Evolutionary conservation across 78 protist genomes (phyloP).

Genomic region (Protostelium mycophagum): DNA sequence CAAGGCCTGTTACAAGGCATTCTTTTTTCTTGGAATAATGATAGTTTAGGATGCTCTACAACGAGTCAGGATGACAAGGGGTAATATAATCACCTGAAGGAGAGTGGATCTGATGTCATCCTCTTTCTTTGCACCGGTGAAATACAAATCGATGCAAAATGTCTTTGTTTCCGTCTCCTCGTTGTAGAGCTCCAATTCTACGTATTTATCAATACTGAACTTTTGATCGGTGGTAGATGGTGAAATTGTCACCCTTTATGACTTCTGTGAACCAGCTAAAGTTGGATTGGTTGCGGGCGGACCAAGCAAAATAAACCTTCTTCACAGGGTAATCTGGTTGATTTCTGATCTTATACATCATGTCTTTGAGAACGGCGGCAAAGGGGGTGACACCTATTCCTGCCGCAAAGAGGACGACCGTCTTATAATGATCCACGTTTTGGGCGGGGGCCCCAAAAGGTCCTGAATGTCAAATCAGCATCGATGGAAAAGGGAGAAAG

Average conservation of each 20-base stretch:
- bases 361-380: slow-evolving; percentile 72
- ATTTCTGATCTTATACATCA: slow-evolving; percentile 22
- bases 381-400: slow-evolving; percentile 94
- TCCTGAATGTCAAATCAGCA: slow-evolving; percentile 27
- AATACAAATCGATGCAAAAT: background rate
- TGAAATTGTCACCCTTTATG: background rate
- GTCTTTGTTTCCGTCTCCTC: background rate
- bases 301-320: slow-evolving; percentile 17
- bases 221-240: too few species aligned
- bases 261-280: background rate
- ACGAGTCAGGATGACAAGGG: background rate
- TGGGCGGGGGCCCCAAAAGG: slow-evolving; percentile 82
- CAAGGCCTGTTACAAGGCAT: background rate
- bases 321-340: slow-evolving; percentile 1
- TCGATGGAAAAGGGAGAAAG: too few species aligned
- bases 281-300: background rate
- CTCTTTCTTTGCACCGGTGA: background rate
- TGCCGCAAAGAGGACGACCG: slow-evolving; percentile 73
- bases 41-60: background rate
- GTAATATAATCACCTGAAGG: background rate
- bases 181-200: too few species aligned
- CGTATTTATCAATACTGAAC: too few species aligned
- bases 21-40: background rate
- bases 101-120: background rate
- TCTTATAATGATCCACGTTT: slow-evolving; percentile 46